Conservation (phyloP, 139 green algal genomes). For the Micromonas commoda region DNA sequence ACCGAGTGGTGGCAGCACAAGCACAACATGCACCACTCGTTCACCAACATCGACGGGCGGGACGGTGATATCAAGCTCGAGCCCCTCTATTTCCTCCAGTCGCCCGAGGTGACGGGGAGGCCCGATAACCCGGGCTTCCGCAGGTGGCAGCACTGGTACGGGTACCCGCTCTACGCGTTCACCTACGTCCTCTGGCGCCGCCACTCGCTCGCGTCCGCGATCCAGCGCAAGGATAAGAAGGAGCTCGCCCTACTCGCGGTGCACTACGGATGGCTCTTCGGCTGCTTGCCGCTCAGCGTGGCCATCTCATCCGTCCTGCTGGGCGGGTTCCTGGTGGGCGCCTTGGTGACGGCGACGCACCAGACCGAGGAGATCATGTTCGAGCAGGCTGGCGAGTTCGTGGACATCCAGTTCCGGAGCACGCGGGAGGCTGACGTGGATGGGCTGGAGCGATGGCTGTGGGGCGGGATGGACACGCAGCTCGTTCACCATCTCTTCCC, state of each 20-base stretch:
- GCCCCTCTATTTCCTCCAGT: slow-evolving; percentile 28
- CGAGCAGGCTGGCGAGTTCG: slow-evolving; percentile 21
- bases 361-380: slow-evolving; percentile 37
- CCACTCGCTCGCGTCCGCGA: slow-evolving; percentile 10
- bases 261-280: slow-evolving; percentile 26
- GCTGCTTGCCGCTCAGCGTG: background rate
- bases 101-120: slow-evolving; percentile 5
- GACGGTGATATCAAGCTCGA: slow-evolving; percentile 33
- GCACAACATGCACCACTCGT: slow-evolving; percentile 37
- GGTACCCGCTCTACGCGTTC: slow-evolving; percentile 30
- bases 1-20: slow-evolving; percentile 32
- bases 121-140: slow-evolving; percentile 3
- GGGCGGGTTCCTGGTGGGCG: slow-evolving; percentile 30
- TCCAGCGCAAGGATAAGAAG: slow-evolving; percentile 12
- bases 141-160: slow-evolving; percentile 30
- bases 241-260: slow-evolving; percentile 17
- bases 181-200: slow-evolving; percentile 31
- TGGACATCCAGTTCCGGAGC: slow-evolving; percentile 28
- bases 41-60: slow-evolving; percentile 27
- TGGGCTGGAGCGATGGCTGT: slow-evolving; percentile 9
- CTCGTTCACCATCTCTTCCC: slow-evolving; percentile 36
- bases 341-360: slow-evolving; percentile 32
- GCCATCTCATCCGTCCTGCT: slow-evolving; percentile 14
- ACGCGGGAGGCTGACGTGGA: slow-evolving; percentile 30
- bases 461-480: slow-evolving; percentile 37